Conservation (phyloP, 1,139 yeast genomes). For the Taiozyma sp. region DNA sequence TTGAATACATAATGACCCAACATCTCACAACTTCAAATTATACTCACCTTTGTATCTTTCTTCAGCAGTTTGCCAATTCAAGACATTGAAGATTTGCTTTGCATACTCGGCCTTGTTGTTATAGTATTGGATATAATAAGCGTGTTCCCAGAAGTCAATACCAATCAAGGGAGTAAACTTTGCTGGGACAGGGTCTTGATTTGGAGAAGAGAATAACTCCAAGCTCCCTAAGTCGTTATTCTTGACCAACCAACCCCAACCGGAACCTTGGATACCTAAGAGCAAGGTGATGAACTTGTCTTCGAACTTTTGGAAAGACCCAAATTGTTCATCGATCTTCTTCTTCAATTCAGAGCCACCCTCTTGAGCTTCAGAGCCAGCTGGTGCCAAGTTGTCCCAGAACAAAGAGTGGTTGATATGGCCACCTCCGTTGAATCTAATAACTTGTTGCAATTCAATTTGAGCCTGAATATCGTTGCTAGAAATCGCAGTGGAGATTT, state of each 20-base stretch:
- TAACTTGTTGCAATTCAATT: constrained; percentile 55
- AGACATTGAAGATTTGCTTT: constrained; percentile 91
- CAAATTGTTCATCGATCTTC: constrained; percentile 63
- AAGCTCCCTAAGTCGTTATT: constrained; percentile 67
- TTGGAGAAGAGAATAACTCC: constrained; percentile 77
- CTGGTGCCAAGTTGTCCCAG: constrained; percentile 89
- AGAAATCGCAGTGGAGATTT: constrained; percentile 53
- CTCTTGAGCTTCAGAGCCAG: constrained; percentile 30
- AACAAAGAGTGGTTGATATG: constrained; percentile 79
- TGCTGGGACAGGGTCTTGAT: constrained; percentile 78
- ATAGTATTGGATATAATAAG: constrained; percentile 91
- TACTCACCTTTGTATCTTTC: constrained; percentile 33
- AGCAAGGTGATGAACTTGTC: constrained; percentile 63
- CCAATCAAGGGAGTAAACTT: constrained; percentile 75
- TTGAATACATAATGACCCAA: neutral
- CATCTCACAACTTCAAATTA: constrained; percentile 3
- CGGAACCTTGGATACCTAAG: constrained; percentile 95
- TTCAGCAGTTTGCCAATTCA: constrained; percentile 93
- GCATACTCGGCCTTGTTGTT: constrained; percentile 91
- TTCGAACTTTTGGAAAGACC: constrained; percentile 69
- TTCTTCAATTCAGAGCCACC: constrained; percentile 79
- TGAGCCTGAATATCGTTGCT: constrained; percentile 61
- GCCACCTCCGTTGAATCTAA: constrained; percentile 94
- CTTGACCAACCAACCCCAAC: constrained; percentile 94
- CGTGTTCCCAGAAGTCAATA: constrained; percentile 98